phyloP scores from a whole-genome alignment of 441 rosid species.

The Adansonia gregorii region DNA sequence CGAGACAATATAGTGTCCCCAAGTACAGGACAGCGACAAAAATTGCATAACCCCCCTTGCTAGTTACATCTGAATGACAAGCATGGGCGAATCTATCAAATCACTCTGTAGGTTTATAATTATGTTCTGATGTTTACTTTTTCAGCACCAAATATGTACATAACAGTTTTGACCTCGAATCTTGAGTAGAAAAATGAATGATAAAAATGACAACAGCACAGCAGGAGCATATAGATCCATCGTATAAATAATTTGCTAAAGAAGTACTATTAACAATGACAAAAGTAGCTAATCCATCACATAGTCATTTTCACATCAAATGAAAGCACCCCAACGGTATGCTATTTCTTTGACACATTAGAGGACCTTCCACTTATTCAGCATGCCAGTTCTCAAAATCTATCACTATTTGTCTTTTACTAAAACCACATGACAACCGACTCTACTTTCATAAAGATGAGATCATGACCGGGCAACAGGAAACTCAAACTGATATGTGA shows the following conservation, averaged over 20 bases:
- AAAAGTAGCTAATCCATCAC: background rate
- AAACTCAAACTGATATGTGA: background rate
- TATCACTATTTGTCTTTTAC: background rate
- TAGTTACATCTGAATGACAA: background rate
- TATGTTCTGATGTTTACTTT: background rate
- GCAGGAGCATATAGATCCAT: background rate
- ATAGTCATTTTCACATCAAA: background rate
- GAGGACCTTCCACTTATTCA: slow-evolving; percentile 9
- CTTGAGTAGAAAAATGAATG: background rate
- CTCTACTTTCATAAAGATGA: background rate
- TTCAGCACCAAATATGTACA: background rate
- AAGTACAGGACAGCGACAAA: slow-evolving; percentile 3
- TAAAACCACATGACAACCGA: background rate
- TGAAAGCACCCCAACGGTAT: background rate
- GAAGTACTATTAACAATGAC: background rate
- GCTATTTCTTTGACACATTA: background rate
- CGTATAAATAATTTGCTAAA: background rate
- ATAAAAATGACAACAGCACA: background rate
- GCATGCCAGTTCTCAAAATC: background rate
- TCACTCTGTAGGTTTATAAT: background rate
- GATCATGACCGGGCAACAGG: background rate
- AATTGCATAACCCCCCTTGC: background rate
- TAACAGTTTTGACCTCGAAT: background rate
- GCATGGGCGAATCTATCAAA: background rate
- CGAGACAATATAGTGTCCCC: background rate